These are phyloP conservation scores for Saccharomycopsis sp. DNA, from an alignment of 805 yeast species.

Conservation along the genomic window DNA sequence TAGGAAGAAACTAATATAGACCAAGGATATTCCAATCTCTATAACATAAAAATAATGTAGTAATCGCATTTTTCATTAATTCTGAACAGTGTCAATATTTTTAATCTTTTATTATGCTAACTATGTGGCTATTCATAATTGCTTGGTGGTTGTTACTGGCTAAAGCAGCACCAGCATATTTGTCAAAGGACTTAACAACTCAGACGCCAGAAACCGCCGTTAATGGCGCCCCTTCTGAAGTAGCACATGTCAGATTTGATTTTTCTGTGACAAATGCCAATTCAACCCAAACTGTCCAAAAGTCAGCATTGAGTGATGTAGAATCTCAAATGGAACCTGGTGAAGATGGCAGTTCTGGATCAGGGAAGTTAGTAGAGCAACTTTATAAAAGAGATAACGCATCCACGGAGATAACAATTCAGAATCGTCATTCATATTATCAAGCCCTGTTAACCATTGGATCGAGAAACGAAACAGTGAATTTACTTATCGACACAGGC, in stretches of 20 bases:
- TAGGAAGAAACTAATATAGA: too few species aligned
- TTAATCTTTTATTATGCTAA: too few species aligned
- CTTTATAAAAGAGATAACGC: not conserved
- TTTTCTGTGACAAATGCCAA: too few species aligned
- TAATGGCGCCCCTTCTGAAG: too few species aligned
- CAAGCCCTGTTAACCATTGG: slow-evolving; percentile 4
- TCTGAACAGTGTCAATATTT: too few species aligned
- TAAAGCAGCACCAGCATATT: too few species aligned
- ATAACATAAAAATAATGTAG: too few species aligned
- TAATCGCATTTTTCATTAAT: too few species aligned
- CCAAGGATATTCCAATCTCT: too few species aligned
- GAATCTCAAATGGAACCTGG: not conserved
- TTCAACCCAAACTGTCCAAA: not conserved
- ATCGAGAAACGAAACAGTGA: slow-evolving; percentile 10
- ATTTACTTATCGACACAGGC: slow-evolving; percentile 29
- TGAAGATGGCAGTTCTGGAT: not conserved
- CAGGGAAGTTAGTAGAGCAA: not conserved
- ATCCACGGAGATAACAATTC: not conserved
- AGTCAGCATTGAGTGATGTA: not conserved
- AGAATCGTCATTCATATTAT: not conserved
- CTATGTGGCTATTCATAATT: not conserved
- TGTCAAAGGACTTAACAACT: too few species aligned
- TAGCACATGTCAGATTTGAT: too few species aligned
- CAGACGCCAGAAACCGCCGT: not conserved
- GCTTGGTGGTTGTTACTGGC: not conserved